Evolutionary conservation across 768 basidiomycete species (phyloP), one percentile per base, ranked within the genome.

Genomic region (Krasilnikovozyma curviuscula): DNA sequence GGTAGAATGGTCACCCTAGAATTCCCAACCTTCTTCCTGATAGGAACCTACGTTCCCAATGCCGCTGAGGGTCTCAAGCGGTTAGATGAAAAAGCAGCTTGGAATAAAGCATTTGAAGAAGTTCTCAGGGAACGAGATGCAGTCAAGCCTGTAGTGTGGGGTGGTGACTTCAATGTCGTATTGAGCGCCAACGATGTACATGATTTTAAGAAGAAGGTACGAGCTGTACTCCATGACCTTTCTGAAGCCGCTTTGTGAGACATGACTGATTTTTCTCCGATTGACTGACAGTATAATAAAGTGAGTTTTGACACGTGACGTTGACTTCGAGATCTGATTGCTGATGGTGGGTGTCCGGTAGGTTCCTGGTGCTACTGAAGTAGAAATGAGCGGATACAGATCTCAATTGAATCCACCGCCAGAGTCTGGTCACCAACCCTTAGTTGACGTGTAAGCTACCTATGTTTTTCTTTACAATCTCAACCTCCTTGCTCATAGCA

Each of bases 101-200:
- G 50, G 50, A 52, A 52, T 46, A 34, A 23, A 9, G 50, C 50
- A 10, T 52, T 52, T 30, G 50, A 52, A 27, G 50, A 40, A 27
- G 37, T 42, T 35, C 40, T 52, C 13, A 32, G 50, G 28, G 50
- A 52, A 35, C 40, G 46, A 6, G 50, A 52, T 27, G 33, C 40
- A 29, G 31, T 33, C 16, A 52, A 52, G 31, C 45, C 50, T 7
- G 42, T 50, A 10, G 30, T 48, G 19, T 48, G 47, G 47, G 39
- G 47, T 19, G 47, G 49, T 30, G 44, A 52, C 38, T 32, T 52
- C 33, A 52, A 52, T 42, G 44, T 46, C 23, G 39, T 35, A 34
- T 44, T 41, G 0, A 23, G 32, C 7, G 45, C 27, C 10, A 46
- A 46, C 13, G 50, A 52, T 29, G 38, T 52, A n/a, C n/a, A n/a